phyloP scores from a whole-genome alignment of 805 yeast genomes.

The Teunomyces kruisii region DNA sequence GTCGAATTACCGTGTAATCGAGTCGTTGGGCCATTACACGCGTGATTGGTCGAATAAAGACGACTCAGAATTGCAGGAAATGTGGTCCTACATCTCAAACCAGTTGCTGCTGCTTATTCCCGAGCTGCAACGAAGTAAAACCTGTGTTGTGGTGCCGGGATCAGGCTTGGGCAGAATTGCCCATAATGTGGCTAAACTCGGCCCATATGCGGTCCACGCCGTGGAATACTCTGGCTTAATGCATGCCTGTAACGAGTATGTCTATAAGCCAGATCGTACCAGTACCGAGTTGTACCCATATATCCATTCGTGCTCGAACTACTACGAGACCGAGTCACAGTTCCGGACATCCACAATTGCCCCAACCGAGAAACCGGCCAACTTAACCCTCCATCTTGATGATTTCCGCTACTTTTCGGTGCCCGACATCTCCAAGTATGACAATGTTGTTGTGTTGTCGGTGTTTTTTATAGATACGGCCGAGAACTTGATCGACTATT shows the following conservation, averaged over 20 bases:
- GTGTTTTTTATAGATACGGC: slow-evolving; percentile 92
- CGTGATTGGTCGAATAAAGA: slow-evolving; percentile 79
- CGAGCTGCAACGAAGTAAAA: slow-evolving; percentile 26
- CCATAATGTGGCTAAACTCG: slow-evolving; percentile 49
- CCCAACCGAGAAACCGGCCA: slow-evolving; percentile 42
- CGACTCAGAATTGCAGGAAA: slow-evolving; percentile 49
- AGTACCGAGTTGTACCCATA: slow-evolving; percentile 41
- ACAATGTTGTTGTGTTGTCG: slow-evolving; percentile 57
- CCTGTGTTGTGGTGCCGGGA: slow-evolving; percentile 77
- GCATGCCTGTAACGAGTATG: slow-evolving; percentile 66
- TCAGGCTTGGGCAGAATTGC: slow-evolving; percentile 83
- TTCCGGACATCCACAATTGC: slow-evolving; percentile 38
- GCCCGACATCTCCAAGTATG: slow-evolving; percentile 26
- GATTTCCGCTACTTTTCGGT: slow-evolving; percentile 62
- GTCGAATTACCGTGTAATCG: slow-evolving; percentile 50
- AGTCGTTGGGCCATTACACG: slow-evolving; percentile 69
- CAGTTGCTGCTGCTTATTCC: slow-evolving; percentile 39
- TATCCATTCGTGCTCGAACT: slow-evolving; percentile 70
- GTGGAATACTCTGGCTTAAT: slow-evolving; percentile 76
- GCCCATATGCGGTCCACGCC: slow-evolving; percentile 53
- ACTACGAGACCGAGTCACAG: slow-evolving; percentile 49
- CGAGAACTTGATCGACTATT: slow-evolving; percentile 74
- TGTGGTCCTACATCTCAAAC: slow-evolving; percentile 49
- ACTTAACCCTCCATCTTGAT: slow-evolving; percentile 50
- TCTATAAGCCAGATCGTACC: slow-evolving; percentile 32